phyloP scores from a whole-genome alignment of 352 stramenopile species.

The Blastocystis sp. region DNA sequence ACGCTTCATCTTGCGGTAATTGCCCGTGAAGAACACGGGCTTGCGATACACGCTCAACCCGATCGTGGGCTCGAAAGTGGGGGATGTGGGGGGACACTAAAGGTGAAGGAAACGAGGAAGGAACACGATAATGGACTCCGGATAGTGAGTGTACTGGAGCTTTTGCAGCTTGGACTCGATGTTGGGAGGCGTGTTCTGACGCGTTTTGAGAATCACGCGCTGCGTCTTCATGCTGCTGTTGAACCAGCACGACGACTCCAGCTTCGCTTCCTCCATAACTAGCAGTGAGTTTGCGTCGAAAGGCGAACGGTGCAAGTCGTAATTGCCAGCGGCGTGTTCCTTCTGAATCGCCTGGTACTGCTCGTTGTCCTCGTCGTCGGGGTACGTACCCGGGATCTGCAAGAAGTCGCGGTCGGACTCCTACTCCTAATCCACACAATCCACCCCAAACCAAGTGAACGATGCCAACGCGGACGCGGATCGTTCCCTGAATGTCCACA shows the following conservation, averaged over 20 bases:
- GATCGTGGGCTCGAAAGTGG: slow-evolving; percentile 18
- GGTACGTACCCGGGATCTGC: slow-evolving; percentile 40
- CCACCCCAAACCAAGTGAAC: slow-evolving; percentile 14
- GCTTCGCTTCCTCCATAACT: slow-evolving; percentile 22
- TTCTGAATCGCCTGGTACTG: slow-evolving; percentile 5
- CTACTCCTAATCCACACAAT: neutral
- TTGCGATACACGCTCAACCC: slow-evolving; percentile 73
- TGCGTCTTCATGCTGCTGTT: slow-evolving; percentile 61
- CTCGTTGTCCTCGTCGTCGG: slow-evolving; percentile 51
- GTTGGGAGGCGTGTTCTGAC: slow-evolving; percentile 53
- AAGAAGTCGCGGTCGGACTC: slow-evolving; percentile 59
- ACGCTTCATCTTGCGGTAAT: slow-evolving; percentile 85
- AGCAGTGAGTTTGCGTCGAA: neutral
- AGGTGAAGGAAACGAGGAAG: neutral
- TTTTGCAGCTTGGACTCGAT: slow-evolving; percentile 48
- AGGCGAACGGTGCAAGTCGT: slow-evolving; percentile 6
- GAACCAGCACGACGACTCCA: slow-evolving; percentile 40
- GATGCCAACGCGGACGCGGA: slow-evolving; percentile 50
- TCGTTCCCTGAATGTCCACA: slow-evolving; percentile 20
- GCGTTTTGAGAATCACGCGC: slow-evolving; percentile 36
- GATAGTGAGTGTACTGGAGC: slow-evolving; percentile 36
- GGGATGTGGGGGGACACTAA: slow-evolving; percentile 38
- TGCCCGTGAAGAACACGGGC: slow-evolving; percentile 81
- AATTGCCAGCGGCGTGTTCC: slow-evolving; percentile 6
- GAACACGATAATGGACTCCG: slow-evolving; percentile 8